phyloP scores from a whole-genome alignment of 2,329 filamentous ascomycete species.

The Fusarium nematophilum region DNA sequence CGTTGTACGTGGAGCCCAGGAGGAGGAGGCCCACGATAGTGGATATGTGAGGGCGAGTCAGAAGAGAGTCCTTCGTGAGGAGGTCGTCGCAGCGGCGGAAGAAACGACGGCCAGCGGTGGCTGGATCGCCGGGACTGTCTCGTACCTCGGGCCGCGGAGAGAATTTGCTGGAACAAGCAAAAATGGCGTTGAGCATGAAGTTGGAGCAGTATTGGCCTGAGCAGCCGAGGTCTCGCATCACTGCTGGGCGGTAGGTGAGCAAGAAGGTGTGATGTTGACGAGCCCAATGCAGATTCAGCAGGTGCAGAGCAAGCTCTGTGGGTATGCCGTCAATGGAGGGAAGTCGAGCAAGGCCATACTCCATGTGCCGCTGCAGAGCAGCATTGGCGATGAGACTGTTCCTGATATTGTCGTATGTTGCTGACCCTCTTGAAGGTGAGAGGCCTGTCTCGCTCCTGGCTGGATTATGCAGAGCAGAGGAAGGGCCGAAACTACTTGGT shows the following conservation, averaged over 20 bases:
- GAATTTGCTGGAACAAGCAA: slow-evolving; percentile 45
- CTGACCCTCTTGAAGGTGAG: neutral
- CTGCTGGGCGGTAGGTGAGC: slow-evolving; percentile 52
- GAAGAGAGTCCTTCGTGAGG: slow-evolving; percentile 19
- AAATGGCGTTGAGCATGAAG: slow-evolving; percentile 53
- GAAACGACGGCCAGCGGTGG: slow-evolving; percentile 38
- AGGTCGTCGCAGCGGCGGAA: slow-evolving; percentile 42
- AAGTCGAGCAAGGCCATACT: neutral
- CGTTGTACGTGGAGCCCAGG: slow-evolving; percentile 42
- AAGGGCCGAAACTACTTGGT: slow-evolving; percentile 9
- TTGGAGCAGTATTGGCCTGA: slow-evolving; percentile 51
- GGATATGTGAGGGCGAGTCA: slow-evolving; percentile 38
- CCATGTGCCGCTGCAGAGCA: slow-evolving; percentile 4
- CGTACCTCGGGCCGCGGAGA: slow-evolving; percentile 39
- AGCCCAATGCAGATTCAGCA: slow-evolving; percentile 54
- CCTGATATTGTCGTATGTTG: neutral
- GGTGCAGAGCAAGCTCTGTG: slow-evolving; percentile 48
- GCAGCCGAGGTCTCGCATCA: slow-evolving; percentile 50
- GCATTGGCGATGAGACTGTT: slow-evolving; percentile 12
- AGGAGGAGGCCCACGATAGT: slow-evolving; percentile 43
- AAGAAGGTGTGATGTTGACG: slow-evolving; percentile 53
- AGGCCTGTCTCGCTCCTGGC: neutral
- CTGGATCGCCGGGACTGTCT: slow-evolving; percentile 25
- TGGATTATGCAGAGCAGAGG: slow-evolving; percentile 5
- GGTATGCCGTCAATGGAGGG: slow-evolving; percentile 37